phyloP scores from a whole-genome alignment of 306 rosid genomes.

The Alnus glutinosa region DNA sequence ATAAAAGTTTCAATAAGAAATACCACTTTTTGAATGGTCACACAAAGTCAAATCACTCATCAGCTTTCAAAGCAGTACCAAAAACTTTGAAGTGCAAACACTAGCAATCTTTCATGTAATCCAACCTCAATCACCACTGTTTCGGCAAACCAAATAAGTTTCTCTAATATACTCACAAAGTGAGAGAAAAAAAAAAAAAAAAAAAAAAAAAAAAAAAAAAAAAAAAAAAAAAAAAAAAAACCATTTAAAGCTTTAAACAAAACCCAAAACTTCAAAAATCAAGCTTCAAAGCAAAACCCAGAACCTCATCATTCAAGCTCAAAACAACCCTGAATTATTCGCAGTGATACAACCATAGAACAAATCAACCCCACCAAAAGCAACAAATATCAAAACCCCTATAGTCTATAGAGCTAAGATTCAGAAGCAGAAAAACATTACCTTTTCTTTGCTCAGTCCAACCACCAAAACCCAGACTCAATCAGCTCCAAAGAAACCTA shows the following conservation, averaged over 20 bases:
- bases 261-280: too few relatives aligned
- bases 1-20: conserved; percentile 12
- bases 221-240: too few relatives aligned
- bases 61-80: conserved; percentile 35
- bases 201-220: too few relatives aligned
- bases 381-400: conserved; percentile 36
- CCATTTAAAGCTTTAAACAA: conserved; percentile 18
- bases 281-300: too few relatives aligned
- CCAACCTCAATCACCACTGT: conserved; percentile 18
- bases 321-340: conserved; percentile 4
- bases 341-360: conserved; percentile 10
- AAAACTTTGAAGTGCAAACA: conserved; percentile 29
- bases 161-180: conserved; percentile 2
- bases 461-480: conserved; percentile 6
- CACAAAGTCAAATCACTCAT: conserved; percentile 39
- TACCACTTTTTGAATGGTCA: conserved; percentile 21
- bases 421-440: conserved; percentile 45
- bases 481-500: not conserved
- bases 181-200: not conserved
- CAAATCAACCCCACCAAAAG: conserved; percentile 25
- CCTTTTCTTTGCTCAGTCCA: conserved; percentile 27
- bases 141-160: conserved; percentile 1
- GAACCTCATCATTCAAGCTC: too few relatives aligned
- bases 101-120: conserved; percentile 2
- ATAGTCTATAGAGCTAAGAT: conserved; percentile 24